Percentiles rank a stretch among this genome's conserved stretches.
These are phyloP conservation scores for Scedosporium dehoogii DNA, from an alignment of 2,329 filamentous ascomycete species.

Conservation along the genomic window DNA sequence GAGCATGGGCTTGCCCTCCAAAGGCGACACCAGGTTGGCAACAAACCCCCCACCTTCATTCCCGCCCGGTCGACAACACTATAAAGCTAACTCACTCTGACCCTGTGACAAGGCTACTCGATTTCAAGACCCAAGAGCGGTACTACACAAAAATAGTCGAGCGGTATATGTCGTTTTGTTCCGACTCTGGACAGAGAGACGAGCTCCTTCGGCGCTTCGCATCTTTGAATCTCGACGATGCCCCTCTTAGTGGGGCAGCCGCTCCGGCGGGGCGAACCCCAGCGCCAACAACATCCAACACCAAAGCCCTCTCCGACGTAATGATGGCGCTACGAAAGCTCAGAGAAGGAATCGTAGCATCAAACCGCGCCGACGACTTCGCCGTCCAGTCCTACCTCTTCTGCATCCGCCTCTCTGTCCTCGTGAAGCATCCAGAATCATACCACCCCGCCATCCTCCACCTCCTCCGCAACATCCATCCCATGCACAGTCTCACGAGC, in stretches of 20 bases:
- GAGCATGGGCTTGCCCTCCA: constrained; percentile 75
- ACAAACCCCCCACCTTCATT: background rate
- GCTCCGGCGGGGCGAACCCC: background rate
- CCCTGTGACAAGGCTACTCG: constrained; percentile 46
- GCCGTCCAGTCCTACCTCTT: constrained; percentile 86
- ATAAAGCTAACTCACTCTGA: constrained; percentile 5
- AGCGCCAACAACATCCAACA: constrained; percentile 24
- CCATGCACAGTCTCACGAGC: constrained; percentile 53
- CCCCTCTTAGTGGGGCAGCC: background rate
- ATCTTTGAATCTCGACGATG: constrained; percentile 34
- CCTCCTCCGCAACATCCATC: constrained; percentile 63
- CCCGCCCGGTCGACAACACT: background rate
- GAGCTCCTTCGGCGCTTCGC: constrained; percentile 68
- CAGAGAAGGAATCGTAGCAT: constrained; percentile 77
- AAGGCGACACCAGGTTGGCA: constrained; percentile 72
- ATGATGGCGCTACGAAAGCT: constrained; percentile 83
- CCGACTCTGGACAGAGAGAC: constrained; percentile 58
- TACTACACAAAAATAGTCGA: constrained; percentile 85
- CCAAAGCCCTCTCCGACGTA: constrained; percentile 61
- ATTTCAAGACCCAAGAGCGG: constrained; percentile 67
- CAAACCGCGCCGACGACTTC: constrained; percentile 67
- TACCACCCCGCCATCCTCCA: constrained; percentile 83
- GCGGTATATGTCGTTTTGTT: constrained; percentile 84
- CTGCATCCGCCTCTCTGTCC: constrained; percentile 73
- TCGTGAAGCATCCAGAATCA: constrained; percentile 73